Conservation (phyloP, 768 basidiomycete species). For the Lentinula edodes region DNA sequence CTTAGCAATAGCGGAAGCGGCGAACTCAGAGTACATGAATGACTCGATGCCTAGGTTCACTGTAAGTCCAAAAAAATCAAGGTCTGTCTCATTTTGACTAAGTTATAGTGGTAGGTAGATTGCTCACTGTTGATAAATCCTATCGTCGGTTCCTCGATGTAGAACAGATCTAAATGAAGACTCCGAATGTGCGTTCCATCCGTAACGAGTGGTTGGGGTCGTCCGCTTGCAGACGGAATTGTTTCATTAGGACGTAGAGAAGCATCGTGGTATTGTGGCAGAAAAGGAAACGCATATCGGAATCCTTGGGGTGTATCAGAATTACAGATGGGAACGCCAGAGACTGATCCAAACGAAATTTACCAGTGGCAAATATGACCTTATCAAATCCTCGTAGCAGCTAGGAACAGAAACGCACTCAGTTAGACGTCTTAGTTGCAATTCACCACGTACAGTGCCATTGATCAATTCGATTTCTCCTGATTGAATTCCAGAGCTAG, state of each 20-base stretch:
- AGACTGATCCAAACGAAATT: constrained; percentile 17
- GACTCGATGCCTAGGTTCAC: constrained; percentile 35
- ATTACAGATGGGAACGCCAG: constrained; percentile 27
- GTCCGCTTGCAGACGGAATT: constrained; percentile 12
- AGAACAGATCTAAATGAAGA: constrained; percentile 34
- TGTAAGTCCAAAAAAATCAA: constrained; percentile 4
- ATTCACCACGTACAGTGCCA: constrained; percentile 24
- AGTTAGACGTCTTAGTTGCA: not conserved
- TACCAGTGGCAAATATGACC: constrained; percentile 3
- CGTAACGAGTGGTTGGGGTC: constrained; percentile 28
- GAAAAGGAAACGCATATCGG: constrained; percentile 40
- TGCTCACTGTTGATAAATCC: constrained; percentile 30
- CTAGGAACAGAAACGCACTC: not conserved
- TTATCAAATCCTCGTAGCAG: not conserved
- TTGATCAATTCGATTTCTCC: constrained; percentile 30
- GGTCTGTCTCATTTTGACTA: not conserved
- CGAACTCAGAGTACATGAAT: constrained; percentile 31
- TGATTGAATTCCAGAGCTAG: constrained; percentile 10
- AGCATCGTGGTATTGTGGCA: constrained; percentile 31
- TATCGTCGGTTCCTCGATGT: constrained; percentile 40
- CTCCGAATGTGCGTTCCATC: constrained; percentile 35
- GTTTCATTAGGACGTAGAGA: constrained; percentile 18
- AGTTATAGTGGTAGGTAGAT: not conserved
- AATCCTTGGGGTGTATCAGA: constrained; percentile 29
- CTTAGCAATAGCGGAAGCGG: constrained; percentile 29